phyloP scores from a whole-genome alignment of 2,329 filamentous ascomycete genomes.

The Daldinia sp. region DNA sequence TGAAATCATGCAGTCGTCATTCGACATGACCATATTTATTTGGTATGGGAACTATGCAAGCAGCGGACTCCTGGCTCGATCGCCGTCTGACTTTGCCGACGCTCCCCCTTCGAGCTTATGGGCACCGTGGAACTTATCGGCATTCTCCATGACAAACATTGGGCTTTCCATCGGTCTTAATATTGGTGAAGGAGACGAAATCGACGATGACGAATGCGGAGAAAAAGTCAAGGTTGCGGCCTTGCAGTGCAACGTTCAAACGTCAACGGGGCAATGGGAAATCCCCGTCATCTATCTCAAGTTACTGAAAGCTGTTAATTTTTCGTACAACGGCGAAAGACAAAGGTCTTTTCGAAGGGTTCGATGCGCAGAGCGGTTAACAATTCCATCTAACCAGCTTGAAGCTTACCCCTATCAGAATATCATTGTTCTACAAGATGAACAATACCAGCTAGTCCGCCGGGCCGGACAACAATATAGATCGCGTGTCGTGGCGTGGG shows the following conservation, averaged over 20 bases:
- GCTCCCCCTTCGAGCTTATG: constrained; percentile 1
- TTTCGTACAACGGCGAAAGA: background rate
- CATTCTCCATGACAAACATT: constrained; percentile 17
- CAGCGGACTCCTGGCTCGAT: constrained; percentile 13
- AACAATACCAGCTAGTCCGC: constrained; percentile 12
- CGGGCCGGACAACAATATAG: background rate
- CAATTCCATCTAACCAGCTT: constrained; percentile 2
- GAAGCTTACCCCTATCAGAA: background rate
- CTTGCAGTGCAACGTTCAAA: constrained; percentile 17
- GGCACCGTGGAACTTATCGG: background rate
- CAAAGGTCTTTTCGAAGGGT: constrained; percentile 15
- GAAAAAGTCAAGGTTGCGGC: background rate
- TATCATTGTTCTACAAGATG: constrained; percentile 16
- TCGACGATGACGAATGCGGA: background rate
- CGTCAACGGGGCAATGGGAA: constrained; percentile 8
- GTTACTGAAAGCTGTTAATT: background rate
- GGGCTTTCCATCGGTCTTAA: constrained; percentile 12
- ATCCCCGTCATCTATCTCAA: constrained; percentile 17
- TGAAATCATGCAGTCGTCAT: constrained; percentile 27
- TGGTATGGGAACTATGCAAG: constrained; percentile 21
- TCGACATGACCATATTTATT: constrained; percentile 27
- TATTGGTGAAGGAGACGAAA: background rate
- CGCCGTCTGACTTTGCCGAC: constrained; percentile 15
- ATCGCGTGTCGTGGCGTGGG: background rate
- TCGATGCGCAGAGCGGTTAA: constrained; percentile 14